Percentiles rank a stretch among this genome's conserved stretches.
Evolutionary conservation across 1,284 basidiomycete species (phyloP).

Genomic region (Caloboletus inedulis): DNA sequence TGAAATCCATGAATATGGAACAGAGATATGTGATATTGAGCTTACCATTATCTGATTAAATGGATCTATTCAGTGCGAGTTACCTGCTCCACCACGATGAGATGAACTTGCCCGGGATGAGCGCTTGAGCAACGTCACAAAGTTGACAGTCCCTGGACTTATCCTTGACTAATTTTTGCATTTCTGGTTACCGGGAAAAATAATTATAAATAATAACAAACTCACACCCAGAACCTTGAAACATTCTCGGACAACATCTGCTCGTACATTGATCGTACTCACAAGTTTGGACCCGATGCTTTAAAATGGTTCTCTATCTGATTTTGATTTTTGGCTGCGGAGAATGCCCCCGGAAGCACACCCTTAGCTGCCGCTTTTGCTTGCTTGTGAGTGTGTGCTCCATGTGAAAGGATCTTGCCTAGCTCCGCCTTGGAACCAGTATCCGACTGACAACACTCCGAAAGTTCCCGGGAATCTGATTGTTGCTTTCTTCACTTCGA

Average conservation of each 20-base stretch:
- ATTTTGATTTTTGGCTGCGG: neutral
- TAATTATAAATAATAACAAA: neutral
- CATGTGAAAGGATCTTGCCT: neutral
- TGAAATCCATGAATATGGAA: neutral
- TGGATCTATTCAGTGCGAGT: neutral
- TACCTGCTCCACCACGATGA: neutral
- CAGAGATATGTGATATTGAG: neutral
- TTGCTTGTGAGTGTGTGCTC: neutral
- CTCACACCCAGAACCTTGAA: neutral
- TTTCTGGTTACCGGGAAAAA: neutral
- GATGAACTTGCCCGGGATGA: neutral
- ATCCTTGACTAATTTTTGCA: neutral
- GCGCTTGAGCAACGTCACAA: too few species aligned
- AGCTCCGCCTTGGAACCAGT: neutral
- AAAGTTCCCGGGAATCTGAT: neutral
- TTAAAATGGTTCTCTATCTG: neutral
- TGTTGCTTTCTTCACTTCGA: neutral
- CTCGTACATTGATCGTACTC: neutral
- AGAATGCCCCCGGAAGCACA: neutral
- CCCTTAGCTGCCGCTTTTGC: neutral
- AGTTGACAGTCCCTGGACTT: neutral
- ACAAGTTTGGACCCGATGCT: neutral
- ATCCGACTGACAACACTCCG: neutral
- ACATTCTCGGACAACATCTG: neutral
- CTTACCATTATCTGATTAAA: conserved; percentile 15